phyloP scores from a whole-genome alignment of 345 rosid genomes.

The Angophora floribunda region DNA sequence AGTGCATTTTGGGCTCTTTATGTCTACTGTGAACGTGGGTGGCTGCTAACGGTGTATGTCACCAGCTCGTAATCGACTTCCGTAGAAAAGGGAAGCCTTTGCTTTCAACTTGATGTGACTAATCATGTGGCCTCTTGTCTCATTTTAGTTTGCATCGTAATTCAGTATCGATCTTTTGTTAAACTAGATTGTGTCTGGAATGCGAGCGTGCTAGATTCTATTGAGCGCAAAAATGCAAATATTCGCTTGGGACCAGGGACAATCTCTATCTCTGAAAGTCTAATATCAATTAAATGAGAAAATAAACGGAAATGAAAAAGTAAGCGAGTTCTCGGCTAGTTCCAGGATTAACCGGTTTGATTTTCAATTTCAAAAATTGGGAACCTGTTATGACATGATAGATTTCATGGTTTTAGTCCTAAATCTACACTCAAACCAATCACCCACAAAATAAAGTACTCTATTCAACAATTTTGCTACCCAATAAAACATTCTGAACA shows the following conservation, averaged over 20 bases:
- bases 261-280: background rate
- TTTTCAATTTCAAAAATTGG: too few relatives aligned
- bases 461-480: background rate
- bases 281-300: too few relatives aligned
- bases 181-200: background rate
- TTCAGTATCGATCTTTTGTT: background rate
- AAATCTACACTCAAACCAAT: background rate
- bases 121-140: background rate
- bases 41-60: background rate
- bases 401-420: accelerated
- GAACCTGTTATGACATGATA: background rate
- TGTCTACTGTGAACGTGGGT: background rate
- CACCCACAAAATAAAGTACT: background rate
- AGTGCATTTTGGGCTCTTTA: background rate
- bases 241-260: background rate
- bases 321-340: background rate
- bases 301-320: too few relatives aligned
- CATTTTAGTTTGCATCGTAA: background rate
- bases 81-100: background rate
- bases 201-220: background rate
- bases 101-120: background rate
- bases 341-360: too few relatives aligned
- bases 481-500: background rate
- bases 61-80: background rate
- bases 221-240: background rate